Base-by-base conservation (phyloP, 805 yeast species). In the Monosporozyma aquatica region DNA sequence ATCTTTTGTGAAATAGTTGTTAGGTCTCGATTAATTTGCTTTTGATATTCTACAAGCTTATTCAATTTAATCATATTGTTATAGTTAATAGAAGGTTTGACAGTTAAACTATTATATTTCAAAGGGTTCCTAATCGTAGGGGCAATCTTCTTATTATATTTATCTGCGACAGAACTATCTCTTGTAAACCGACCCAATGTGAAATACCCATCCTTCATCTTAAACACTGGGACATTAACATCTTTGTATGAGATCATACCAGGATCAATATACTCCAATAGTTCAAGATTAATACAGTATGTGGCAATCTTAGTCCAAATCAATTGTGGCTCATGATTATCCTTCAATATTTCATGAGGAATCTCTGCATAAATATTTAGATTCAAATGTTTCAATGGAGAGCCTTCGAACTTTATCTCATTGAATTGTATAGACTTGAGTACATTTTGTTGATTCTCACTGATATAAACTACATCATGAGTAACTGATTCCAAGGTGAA, bases 41-140 rank as follows among this genome's bases (percentile, higher is more conserved):
- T 41, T 11, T 41, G 43, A 43, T 59, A 59, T 34, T 59, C 63
- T 5, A 56, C 27, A n/a, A 56, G 26, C 29, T 53, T 61, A 26
- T 54, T 59, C 18, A 61, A 20, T 32, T 59, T 60, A 14, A 61
- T 40, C 10, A 54, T 40, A 3, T 53, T 43, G 44, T 56, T 61
- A 39, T 50, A 61, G 13, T 49, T 49, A 20, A 66, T 60, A 1
- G 58, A 53, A 14, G 36, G 37, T 28, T 44, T 52, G 4, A 11
- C 6, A 6, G 25, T 22, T 14, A n/a, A 15, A 34, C 17, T 38
- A 30, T 39, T 21, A 13, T n/a, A n/a, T 15, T 36, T 24, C 7
- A n/a, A n/a, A n/a, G n/a, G n/a, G n/a, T n/a, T n/a, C n/a, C n/a
- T n/a, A n/a, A n/a, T n/a, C n/a, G n/a, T n/a, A n/a, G n/a, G n/a